phyloP scores from a whole-genome alignment of 352 stramenopile genomes.

The Phytophthora megakarya region DNA sequence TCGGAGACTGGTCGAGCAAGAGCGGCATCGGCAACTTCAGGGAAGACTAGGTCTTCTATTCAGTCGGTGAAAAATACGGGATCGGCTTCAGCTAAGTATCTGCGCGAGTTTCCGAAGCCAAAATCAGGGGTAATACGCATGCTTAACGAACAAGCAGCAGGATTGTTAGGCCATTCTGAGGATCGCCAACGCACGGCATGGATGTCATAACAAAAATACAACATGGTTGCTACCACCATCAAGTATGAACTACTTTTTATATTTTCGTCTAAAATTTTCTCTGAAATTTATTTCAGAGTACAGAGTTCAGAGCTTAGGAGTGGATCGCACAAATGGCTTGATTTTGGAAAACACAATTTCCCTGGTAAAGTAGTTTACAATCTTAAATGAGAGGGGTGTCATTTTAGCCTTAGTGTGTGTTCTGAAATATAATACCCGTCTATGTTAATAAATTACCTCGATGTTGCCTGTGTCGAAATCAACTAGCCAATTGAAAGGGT shows the following conservation, averaged over 20 bases:
- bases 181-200: conserved; percentile 54
- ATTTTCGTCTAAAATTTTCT: no score
- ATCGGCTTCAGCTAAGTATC: conserved; percentile 39
- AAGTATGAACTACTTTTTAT: neutral
- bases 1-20: conserved; percentile 7
- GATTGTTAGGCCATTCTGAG: conserved; percentile 22
- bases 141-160: conserved; percentile 24
- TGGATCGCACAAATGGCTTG: no score
- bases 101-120: conserved; percentile 68
- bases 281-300: no score
- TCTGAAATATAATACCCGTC: no score
- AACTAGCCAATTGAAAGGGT: no score
- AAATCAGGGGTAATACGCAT: conserved; percentile 49
- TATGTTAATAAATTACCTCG: no score
- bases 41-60: neutral
- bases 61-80: conserved; percentile 10
- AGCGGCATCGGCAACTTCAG: conserved; percentile 20
- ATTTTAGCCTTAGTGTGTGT: no score
- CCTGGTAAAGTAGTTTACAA: no score
- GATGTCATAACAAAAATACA: conserved; percentile 30
- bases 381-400: no score
- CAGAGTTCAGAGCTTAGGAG: no score
- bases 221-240: neutral
- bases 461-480: no score
- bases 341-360: no score